Percentiles rank a stretch among this genome's conserved stretches.
Conservation (phyloP, 257 asterid genomes). For the Thymus mandschuricus region DNA sequence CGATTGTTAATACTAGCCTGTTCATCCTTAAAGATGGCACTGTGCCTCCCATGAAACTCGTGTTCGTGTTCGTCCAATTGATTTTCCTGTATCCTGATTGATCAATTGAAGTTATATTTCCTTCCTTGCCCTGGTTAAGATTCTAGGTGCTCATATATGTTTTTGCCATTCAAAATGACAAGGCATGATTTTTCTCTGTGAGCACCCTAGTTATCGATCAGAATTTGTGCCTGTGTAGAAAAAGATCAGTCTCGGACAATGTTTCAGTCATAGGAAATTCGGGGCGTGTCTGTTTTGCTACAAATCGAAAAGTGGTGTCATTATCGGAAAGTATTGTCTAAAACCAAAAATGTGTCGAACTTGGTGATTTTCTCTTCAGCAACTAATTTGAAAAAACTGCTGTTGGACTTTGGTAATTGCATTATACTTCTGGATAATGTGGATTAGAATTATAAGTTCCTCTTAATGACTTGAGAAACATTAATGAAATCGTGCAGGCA, state of each 20-base stretch:
- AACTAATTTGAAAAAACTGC: neutral
- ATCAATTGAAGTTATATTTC: no score
- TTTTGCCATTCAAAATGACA: neutral
- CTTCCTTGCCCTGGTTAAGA: neutral
- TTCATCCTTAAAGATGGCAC: neutral
- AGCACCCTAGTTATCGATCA: no score
- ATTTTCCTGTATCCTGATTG: no score
- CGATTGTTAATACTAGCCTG: neutral
- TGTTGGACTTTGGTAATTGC: neutral
- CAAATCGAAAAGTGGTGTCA: neutral
- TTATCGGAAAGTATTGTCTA: neutral
- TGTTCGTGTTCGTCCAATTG: no score
- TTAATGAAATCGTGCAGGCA: constrained; percentile 54
- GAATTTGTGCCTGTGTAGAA: no score
- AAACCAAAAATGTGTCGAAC: neutral
- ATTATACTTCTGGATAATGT: neutral
- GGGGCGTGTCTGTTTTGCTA: neutral
- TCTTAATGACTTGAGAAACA: constrained; percentile 19
- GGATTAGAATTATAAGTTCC: neutral
- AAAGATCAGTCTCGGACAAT: no score
- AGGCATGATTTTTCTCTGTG: no score
- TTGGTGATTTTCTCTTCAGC: neutral
- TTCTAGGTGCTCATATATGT: neutral
- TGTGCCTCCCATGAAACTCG: neutral
- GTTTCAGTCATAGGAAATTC: neutral